phyloP scores from a whole-genome alignment of 306 rosid genomes.

The Lagenaria siceraria region DNA sequence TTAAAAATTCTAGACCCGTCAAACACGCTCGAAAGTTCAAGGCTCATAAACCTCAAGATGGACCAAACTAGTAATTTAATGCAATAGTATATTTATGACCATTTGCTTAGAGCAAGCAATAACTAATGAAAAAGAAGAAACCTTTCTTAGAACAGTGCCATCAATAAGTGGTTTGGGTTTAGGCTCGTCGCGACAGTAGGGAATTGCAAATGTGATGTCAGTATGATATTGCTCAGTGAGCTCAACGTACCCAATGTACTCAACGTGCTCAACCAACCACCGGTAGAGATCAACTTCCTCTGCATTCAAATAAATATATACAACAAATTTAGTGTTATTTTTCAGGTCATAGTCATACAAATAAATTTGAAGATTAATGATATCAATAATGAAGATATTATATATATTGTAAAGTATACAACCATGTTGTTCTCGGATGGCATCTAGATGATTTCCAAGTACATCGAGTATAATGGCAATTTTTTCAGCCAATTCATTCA shows the following conservation, averaged over 20 bases:
- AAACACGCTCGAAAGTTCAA: too few species aligned
- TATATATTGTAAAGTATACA: not conserved
- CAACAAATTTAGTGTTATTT: not conserved
- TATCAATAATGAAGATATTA: not conserved
- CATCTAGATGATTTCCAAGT: not conserved
- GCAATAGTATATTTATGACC: too few species aligned
- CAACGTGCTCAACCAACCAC: too few species aligned
- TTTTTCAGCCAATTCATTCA: not conserved
- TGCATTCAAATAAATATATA: not conserved
- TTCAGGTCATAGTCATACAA: not conserved
- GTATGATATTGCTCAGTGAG: too few species aligned
- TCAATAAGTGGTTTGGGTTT: constrained; percentile 23
- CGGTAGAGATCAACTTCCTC: not conserved
- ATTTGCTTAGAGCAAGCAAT: too few species aligned
- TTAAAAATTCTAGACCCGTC: too few species aligned
- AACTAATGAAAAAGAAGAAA: not conserved
- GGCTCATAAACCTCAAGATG: too few species aligned
- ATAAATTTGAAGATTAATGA: not conserved
- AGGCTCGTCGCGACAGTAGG: not conserved
- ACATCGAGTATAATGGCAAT: not conserved
- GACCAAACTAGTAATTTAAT: too few species aligned
- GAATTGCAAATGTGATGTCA: not conserved
- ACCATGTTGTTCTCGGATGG: not conserved
- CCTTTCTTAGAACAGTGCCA: constrained; percentile 35
- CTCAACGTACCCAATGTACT: too few species aligned